Percentiles rank a stretch among this genome's conserved stretches.
These are phyloP conservation scores for Citrullus amarus DNA, from an alignment of 306 rosid species.

Conservation along the genomic window DNA sequence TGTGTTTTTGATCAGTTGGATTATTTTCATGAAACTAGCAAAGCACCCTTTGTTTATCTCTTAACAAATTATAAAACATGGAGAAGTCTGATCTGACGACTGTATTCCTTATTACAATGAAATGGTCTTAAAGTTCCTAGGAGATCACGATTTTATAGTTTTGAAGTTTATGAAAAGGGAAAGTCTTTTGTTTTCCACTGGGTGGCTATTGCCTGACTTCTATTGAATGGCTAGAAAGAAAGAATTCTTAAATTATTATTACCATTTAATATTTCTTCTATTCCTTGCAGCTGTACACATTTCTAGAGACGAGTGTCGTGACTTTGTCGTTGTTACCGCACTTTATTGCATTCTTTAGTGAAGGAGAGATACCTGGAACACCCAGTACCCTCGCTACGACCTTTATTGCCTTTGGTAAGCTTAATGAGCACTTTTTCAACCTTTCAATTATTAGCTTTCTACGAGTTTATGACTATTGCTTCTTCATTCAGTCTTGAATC, in stretches of 20 bases:
- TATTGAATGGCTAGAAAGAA: background rate
- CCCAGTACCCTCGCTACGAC: conserved; percentile 98
- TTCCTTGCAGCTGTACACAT: conserved; percentile 84
- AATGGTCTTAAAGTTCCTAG: background rate
- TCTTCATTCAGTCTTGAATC: conserved; percentile 63
- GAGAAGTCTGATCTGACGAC: background rate
- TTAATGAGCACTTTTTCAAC: background rate
- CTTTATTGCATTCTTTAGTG: conserved; percentile 82
- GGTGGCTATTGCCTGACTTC: background rate
- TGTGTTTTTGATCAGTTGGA: background rate
- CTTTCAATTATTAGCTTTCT: conserved; percentile 7
- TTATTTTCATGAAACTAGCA: background rate
- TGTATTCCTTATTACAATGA: background rate
- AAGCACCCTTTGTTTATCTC: background rate
- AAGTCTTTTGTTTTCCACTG: background rate
- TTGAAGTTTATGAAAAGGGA: background rate
- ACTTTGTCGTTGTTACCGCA: conserved; percentile 75
- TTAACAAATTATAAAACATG: background rate
- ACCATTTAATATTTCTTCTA: conserved; percentile 10
- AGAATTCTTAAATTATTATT: background rate
- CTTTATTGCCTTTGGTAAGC: conserved; percentile 89
- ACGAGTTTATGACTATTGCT: conserved; percentile 16
- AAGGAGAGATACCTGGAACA: conserved; percentile 87
- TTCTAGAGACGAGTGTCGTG: conserved; percentile 90
- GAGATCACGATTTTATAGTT: background rate